Base-by-base conservation (phyloP, 805 yeast genomes). In the Yamadazyma phyllophila region DNA sequence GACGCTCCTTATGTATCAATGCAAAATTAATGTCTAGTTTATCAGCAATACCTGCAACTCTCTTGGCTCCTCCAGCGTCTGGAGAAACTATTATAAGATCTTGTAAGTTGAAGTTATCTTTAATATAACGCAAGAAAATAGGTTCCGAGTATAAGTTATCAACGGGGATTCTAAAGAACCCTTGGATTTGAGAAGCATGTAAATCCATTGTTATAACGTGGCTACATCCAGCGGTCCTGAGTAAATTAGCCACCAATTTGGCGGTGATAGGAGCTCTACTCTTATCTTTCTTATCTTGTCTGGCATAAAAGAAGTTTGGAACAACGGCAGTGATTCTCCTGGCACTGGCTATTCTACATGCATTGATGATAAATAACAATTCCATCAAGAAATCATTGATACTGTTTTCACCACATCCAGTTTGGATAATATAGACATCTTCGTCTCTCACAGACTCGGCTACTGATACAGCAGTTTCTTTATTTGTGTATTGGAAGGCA, bases 101-200 rank as follows among this genome's bases (percentile, higher is more conserved):
- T 35, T 78, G 66, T 52, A 69, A 75, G 54, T 77, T 76, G 41
- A 81, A 69, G 44, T 77, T 74, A 53, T 83, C 91, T 49, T 75
- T 77, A 40, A 87, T 85, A 59, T 85, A 86, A 58, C 86, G 74
- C 34, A 87, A 82, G 29, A 85, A 91, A 53, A 83, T 77, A 44
- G 94, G 94, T 66, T 87, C 95, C 16, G 92, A 92, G 58, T 87
- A 87, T 55, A 87, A 67, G 61, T 87, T 87, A 63, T 87, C 95
- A 15, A 85, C 94, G 1, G 95, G 95, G 17, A 83, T 84, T 52
- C 82, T 82, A 55, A 87, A 87, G 59, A 87, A 87, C 7, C 95
- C 95, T 66, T 87, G 95, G 56, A 87, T 87, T 62, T 87, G 95
- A 16, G 91, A 82, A n/a, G 94, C 94, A 60, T 87, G 95, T 53